Evolutionary conservation across 768 basidiomycete species (phyloP), one percentile per base, ranked within the genome.

Genomic region (Boletus barrowsii): DNA sequence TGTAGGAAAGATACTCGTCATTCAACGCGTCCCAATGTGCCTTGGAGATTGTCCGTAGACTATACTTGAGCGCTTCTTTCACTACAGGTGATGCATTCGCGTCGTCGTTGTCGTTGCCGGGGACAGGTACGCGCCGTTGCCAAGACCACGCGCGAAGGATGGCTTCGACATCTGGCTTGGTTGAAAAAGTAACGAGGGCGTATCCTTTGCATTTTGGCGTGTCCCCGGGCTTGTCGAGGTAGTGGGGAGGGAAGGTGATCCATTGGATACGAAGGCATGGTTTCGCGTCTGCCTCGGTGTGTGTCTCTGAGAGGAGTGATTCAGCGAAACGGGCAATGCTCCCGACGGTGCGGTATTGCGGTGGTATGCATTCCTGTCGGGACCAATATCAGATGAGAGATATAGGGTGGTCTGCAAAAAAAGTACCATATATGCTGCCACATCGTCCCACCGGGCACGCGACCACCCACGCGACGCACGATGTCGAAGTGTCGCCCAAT

Each of bases 171-270:
- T 82, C 76, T 2, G 71, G 66, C 1, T 64, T 35, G 5, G 68
- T 53, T 3, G 73, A 67, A 42, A 92, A 72, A 0, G 82, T 82
- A 50, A 92, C 72, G 29, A 93, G 79, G 0, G 88, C 88, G 57
- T 91, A 92, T 2, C 87, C 87, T 73, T 87, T 91, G 68, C 79
- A 86, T 50, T 77, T 79, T 3, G 86, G 82, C 14, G 70, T 59
- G 24, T 79, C 76, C 3, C 71, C 80, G 14, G 80, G 77, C 48
- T 75, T 75, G 64, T 88, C 87, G 45, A 80, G 77, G 64, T 85
- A 79, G 60, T 90, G 87, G 1, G 80, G 74, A 13, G 84, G 87
- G 26, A 88, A 75, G 2, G 69, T 56, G 40, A 93, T 73, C 36
- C 66, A 58, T 63, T 91, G 84, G 5, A 90, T 63, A 20, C 67